These are phyloP conservation scores for Knufia petricola DNA, from an alignment of 2,329 filamentous ascomycete genomes.

Conservation along the genomic window DNA sequence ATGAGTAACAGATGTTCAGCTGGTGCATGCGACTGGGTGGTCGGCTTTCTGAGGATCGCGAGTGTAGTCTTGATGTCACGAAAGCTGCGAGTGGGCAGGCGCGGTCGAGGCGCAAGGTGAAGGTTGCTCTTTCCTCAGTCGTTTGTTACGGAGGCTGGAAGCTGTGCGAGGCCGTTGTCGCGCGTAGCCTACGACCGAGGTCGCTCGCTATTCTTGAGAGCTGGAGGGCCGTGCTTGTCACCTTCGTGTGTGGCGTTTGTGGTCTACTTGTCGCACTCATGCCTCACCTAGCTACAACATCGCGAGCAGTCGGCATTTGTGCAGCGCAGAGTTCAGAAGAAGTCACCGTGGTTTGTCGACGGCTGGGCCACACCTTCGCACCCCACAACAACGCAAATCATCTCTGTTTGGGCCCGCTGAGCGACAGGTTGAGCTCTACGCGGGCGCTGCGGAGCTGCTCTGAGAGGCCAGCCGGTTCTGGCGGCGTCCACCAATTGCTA, in stretches of 20 bases:
- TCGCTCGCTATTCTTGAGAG: neutral
- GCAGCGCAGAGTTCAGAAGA: too few relatives aligned
- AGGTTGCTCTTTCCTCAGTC: neutral
- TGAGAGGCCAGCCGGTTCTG: too few relatives aligned
- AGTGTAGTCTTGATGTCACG: constrained; percentile 2
- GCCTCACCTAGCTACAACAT: neutral
- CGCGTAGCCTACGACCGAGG: neutral
- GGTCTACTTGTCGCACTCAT: constrained; percentile 2
- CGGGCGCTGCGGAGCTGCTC: neutral
- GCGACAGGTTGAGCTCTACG: neutral
- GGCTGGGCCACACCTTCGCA: neutral
- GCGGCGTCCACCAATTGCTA: too few relatives aligned
- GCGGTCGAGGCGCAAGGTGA: neutral
- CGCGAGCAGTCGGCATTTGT: too few relatives aligned
- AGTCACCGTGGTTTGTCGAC: neutral
- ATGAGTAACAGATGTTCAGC: constrained; percentile 2
- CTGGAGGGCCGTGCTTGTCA: neutral
- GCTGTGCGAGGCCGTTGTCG: constrained; percentile 6
- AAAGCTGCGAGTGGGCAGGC: too few relatives aligned
- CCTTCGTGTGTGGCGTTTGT: neutral
- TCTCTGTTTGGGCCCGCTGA: neutral
- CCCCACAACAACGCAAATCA: neutral
- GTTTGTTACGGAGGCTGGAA: constrained; percentile 7
- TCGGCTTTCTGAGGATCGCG: too few relatives aligned
- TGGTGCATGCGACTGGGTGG: neutral